A percentile compares a stretch with the other conserved stretches of the same genome.
These are phyloP conservation scores for Microbotryomycetes sp. DNA, from an alignment of 1,284 basidiomycete genomes.

Conservation along the genomic window DNA sequence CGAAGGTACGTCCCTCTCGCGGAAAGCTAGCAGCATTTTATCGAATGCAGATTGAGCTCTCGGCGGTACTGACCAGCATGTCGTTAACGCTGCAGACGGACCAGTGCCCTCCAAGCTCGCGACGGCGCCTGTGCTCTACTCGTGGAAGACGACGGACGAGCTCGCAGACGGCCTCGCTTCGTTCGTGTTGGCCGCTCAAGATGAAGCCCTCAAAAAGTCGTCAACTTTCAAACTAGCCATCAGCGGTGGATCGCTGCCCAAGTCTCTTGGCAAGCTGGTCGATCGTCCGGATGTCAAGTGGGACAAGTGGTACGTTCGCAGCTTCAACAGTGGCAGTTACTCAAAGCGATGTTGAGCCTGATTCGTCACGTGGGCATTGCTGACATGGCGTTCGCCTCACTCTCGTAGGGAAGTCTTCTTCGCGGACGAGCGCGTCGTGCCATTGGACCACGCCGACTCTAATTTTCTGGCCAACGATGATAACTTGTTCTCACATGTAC, in stretches of 20 bases:
- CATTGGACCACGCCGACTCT: conserved; percentile 83
- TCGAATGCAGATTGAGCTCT: not conserved
- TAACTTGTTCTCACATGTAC: conserved; percentile 75
- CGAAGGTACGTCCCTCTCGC: not conserved
- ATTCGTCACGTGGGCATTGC: no score
- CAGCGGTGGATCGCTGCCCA: conserved; percentile 87
- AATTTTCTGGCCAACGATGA: conserved; percentile 76
- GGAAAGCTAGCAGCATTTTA: not conserved
- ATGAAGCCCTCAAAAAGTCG: conserved; percentile 79
- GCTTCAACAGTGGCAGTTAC: no score
- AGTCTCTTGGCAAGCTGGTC: conserved; percentile 69
- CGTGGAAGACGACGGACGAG: conserved; percentile 56
- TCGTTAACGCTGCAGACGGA: not conserved
- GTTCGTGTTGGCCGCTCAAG: conserved; percentile 83
- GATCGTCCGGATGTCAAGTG: conserved; percentile 72
- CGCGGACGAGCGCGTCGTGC: conserved; percentile 92
- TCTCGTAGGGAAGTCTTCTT: conserved; percentile 87
- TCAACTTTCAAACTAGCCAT: conserved; percentile 86
- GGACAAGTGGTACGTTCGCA: conserved; percentile 87
- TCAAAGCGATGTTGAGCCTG: no score
- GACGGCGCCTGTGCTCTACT: conserved; percentile 60
- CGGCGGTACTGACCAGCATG: not conserved
- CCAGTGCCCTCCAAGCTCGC: conserved; percentile 45
- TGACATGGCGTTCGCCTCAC: not conserved
- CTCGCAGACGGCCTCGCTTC: conserved; percentile 58